Conservation (phyloP, 352 stramenopile species). For the Pythium phragmitis region DNA sequence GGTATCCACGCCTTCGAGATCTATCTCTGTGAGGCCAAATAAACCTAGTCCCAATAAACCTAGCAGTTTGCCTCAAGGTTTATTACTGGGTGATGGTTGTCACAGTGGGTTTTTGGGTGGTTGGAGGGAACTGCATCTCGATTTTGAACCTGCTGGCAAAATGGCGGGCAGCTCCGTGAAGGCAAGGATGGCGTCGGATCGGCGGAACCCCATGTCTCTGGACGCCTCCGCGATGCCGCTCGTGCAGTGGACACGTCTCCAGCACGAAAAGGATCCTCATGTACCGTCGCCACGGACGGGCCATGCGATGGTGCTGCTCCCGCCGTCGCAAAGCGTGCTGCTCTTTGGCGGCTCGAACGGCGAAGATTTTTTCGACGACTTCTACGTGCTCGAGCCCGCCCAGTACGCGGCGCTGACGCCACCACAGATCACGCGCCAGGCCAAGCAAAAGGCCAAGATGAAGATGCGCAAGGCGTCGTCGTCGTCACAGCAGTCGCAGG, state of each 20-base stretch:
- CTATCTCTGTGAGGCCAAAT: conserved; percentile 39
- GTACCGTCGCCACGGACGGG: conserved; percentile 43
- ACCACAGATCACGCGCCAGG: not conserved
- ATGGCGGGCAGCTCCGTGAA: conserved; percentile 16
- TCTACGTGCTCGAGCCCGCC: conserved; percentile 50
- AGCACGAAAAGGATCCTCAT: not conserved
- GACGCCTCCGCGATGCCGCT: not conserved
- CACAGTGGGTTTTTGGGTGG: conserved; percentile 17
- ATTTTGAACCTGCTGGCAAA: not conserved
- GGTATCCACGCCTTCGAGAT: conserved; percentile 78
- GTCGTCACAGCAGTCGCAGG: not conserved
- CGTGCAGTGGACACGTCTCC: conserved; percentile 33
- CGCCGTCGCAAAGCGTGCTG: conserved; percentile 44
- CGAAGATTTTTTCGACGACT: conserved; percentile 58
- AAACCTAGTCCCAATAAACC: conserved; percentile 23
- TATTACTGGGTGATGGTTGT: not conserved
- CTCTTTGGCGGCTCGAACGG: conserved; percentile 66
- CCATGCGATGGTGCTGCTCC: conserved; percentile 59
- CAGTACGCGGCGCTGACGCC: conserved; percentile 23
- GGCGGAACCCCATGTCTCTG: not conserved
- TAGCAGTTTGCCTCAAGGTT: conserved; percentile 20
- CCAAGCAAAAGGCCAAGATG: conserved; percentile 16
- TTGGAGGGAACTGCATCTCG: not conserved
- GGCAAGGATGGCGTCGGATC: conserved; percentile 9
- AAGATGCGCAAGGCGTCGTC: conserved; percentile 1